Evolutionary conservation across 1,139 yeast genomes (phyloP).

Genomic region (Suhomyces wounanorum): DNA sequence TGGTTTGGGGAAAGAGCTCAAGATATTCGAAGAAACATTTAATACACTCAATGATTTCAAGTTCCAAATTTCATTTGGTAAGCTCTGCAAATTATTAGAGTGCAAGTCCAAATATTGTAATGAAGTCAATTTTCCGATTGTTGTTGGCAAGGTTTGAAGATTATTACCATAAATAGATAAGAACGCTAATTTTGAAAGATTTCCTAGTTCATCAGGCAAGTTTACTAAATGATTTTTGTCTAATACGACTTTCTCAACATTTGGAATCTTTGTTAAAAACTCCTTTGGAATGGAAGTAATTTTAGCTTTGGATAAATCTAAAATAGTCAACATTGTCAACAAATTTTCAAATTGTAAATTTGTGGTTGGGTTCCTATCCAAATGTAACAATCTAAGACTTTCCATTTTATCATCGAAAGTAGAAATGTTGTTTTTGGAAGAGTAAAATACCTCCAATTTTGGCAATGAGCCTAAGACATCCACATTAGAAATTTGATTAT

Average conservation of each 20-base stretch:
- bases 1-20: constrained; percentile 66
- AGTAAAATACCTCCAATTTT: constrained; percentile 68
- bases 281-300: constrained; percentile 70
- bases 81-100: constrained; percentile 72
- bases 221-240: constrained; percentile 83
- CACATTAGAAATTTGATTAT: constrained; percentile 67
- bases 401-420: constrained; percentile 65
- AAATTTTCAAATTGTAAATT: constrained; percentile 62
- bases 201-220: constrained; percentile 70
- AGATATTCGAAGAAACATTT: constrained; percentile 79
- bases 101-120: constrained; percentile 79
- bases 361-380: constrained; percentile 76
- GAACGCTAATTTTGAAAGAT: constrained; percentile 58
- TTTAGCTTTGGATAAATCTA: constrained; percentile 82
- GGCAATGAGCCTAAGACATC: constrained; percentile 66
- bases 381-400: constrained; percentile 52
- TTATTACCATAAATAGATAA: constrained; percentile 77
- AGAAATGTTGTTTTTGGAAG: constrained; percentile 77
- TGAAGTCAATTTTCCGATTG: constrained; percentile 60
- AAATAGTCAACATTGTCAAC: constrained; percentile 63
- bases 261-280: constrained; percentile 61
- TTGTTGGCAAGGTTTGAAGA: constrained; percentile 68
- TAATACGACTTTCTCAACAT: constrained; percentile 71
- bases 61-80: constrained; percentile 73
- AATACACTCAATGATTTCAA: constrained; percentile 57